Conservation (phyloP, 495 filamentous ascomycete species). For the Pyrenula aspistea region DNA sequence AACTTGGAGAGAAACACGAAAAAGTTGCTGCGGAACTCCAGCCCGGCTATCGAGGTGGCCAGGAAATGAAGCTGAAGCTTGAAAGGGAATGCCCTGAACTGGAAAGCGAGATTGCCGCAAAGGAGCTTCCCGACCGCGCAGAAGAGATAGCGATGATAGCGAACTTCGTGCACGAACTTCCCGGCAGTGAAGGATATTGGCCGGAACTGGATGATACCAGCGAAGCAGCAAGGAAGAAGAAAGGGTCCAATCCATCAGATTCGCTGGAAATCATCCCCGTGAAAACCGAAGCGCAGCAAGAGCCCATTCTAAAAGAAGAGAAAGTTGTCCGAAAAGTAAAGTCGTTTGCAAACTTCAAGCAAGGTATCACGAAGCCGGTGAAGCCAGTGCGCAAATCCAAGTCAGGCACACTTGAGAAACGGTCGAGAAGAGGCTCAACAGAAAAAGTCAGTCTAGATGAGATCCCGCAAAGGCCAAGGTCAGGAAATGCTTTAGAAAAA, state of each 20-base stretch:
- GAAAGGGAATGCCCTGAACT: not conserved
- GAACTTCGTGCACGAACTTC: not conserved
- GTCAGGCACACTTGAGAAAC: not conserved
- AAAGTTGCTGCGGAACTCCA: not conserved
- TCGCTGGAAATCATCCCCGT: not conserved
- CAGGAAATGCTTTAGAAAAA: not conserved
- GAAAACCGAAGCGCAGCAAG: not conserved
- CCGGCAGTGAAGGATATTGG: not conserved
- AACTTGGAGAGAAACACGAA: not conserved
- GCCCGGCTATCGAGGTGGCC: not conserved
- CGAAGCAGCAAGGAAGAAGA: not conserved
- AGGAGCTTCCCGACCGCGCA: not conserved
- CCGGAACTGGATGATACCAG: not conserved
- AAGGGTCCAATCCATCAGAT: not conserved
- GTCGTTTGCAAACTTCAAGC: not conserved
- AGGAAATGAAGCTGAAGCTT: not conserved
- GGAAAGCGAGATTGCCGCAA: not conserved
- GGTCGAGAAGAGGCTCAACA: not conserved
- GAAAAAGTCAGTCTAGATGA: not conserved
- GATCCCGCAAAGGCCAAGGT: not conserved
- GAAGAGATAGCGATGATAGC: not conserved
- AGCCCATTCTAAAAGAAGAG: not conserved
- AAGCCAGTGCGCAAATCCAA: not conserved
- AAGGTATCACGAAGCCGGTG: not conserved
- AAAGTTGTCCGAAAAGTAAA: not conserved